phyloP scores from a whole-genome alignment of 1,284 basidiomycete species.

The Macrocystidia cucumis region DNA sequence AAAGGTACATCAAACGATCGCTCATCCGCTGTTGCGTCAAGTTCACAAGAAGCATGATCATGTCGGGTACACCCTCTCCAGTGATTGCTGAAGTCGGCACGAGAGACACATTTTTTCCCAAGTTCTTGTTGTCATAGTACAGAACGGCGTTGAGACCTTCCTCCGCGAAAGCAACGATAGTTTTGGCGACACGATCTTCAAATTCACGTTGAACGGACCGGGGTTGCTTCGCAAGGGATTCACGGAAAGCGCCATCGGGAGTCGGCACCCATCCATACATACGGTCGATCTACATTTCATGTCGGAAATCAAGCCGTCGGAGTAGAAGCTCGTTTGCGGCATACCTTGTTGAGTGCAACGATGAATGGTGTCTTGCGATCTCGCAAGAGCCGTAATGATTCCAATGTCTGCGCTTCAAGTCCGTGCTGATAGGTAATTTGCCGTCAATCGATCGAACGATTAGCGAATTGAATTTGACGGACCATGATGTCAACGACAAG shows the following conservation, averaged over 20 bases:
- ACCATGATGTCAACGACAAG: slow-evolving; percentile 99
- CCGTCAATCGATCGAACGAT: slow-evolving; percentile 5
- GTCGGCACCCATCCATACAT: slow-evolving; percentile 93
- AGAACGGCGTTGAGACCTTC: slow-evolving; percentile 94
- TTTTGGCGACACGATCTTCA: slow-evolving; percentile 82
- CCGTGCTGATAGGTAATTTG: slow-evolving; percentile 63
- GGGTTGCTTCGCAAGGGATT: slow-evolving; percentile 85
- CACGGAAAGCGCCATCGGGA: slow-evolving; percentile 89
- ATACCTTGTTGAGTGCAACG: slow-evolving; percentile 94
- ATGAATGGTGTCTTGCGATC: slow-evolving; percentile 99
- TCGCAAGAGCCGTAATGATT: slow-evolving; percentile 88
- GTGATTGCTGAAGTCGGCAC: slow-evolving; percentile 98
- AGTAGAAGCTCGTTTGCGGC: slow-evolving; percentile 5
- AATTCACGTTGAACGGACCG: slow-evolving; percentile 87
- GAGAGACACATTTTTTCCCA: slow-evolving; percentile 90
- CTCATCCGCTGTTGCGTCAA: slow-evolving; percentile 98
- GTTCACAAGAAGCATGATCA: slow-evolving; percentile 98
- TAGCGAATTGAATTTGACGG: slow-evolving; percentile 13
- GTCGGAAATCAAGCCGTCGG: slow-evolving; percentile 9
- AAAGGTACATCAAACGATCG: slow-evolving; percentile 96
- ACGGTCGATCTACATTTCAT: slow-evolving; percentile 92
- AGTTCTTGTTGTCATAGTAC: slow-evolving; percentile 98
- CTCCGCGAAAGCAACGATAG: slow-evolving; percentile 91
- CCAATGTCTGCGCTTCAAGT: slow-evolving; percentile 94
- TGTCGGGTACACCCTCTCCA: slow-evolving; percentile 98